Percentiles rank a stretch among this genome's conserved stretches.
These are phyloP conservation scores for Aspergillus nanangensis DNA, from an alignment of 495 filamentous ascomycete genomes.

Conservation along the genomic window DNA sequence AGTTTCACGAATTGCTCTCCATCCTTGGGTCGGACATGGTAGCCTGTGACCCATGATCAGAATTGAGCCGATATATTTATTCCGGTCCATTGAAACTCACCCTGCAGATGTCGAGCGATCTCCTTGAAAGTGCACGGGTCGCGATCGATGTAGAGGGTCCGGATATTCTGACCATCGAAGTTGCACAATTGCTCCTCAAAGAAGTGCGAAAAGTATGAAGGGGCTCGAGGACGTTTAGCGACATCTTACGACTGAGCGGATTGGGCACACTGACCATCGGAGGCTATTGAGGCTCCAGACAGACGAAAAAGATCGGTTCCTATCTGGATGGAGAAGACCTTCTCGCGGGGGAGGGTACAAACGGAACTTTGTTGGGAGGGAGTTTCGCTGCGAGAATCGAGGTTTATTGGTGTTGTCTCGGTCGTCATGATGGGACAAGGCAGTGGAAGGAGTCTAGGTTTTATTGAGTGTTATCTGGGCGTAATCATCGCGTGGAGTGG, in stretches of 20 bases:
- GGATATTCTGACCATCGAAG: slow-evolving; percentile 48
- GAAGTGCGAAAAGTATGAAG: slow-evolving; percentile 95
- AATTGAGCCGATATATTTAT: background rate
- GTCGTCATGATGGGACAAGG: too few species aligned
- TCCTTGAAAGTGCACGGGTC: slow-evolving; percentile 88
- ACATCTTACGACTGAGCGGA: background rate
- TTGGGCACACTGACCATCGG: slow-evolving; percentile 70
- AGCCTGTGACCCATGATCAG: slow-evolving; percentile 47
- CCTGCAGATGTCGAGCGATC: slow-evolving; percentile 88
- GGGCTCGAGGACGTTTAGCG: slow-evolving; percentile 67
- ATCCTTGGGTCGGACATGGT: slow-evolving; percentile 80
- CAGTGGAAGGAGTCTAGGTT: too few species aligned
- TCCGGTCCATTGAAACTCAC: slow-evolving; percentile 25
- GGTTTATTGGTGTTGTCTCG: too few species aligned
- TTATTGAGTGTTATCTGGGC: too few species aligned
- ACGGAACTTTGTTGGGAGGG: too few species aligned
- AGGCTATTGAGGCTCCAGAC: slow-evolving; percentile 91
- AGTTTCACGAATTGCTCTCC: slow-evolving; percentile 82
- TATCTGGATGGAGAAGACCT: slow-evolving; percentile 92
- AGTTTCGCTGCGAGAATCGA: too few species aligned
- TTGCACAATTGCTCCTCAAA: slow-evolving; percentile 79
- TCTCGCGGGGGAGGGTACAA: slow-evolving; percentile 48
- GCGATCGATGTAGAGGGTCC: slow-evolving; percentile 90
- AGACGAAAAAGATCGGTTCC: slow-evolving; percentile 87
- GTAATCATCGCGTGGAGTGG: too few species aligned